Evolutionary conservation across 192 early-diverging fungal species (phyloP), one percentile per base, ranked within the genome.

Genomic region (Podila clonocystis): DNA sequence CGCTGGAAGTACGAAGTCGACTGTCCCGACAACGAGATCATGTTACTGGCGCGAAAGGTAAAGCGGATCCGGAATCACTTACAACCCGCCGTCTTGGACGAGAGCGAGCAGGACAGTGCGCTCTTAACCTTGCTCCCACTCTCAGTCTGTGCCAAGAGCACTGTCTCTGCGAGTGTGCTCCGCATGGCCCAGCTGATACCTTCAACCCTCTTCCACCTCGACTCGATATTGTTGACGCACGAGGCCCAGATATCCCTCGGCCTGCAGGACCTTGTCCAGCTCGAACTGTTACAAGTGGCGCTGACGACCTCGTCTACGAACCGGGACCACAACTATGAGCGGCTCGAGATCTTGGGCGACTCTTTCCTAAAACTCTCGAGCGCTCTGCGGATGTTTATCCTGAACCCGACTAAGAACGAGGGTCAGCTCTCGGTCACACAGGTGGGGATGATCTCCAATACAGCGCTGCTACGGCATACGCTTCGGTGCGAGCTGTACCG

Each of bases 321-420:
- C 58, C 84, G 88, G 69, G 85, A 87, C 33, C 85, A 87, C 68
- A 90, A 93, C 77, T 97, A 97, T 72, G 93, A 98, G 83, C 92
- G 97, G 0, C 82, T 96, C 0, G 96, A 98, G 86, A 91, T 92
- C 11, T 83, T 97, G 22, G 97, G 97, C 9, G 96, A 98, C 70
- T 89, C 95, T 22, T 92, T 95, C 58, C 82, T 98, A 11, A 98
- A 98, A 69, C 85, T 93, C 50, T 79, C 93, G 8, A 83, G 88
- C 7, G 88, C 91, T 0, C 74, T 93, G 20, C 88, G 91, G 69
- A 71, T 97, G 36, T 98, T 93, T 83, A 92, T 92, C 26, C 70
- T 83, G 36, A 85, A 91, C 64, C 95, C 95, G 2, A 74, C 82
- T 8, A 85, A 83, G 31, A 86, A 95, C 68, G 97, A 98, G 80